Evolutionary conservation across 2,329 filamentous ascomycete genomes (phyloP), one percentile per base, ranked within the genome.

Genomic region (Leptosphaerulina australis): DNA sequence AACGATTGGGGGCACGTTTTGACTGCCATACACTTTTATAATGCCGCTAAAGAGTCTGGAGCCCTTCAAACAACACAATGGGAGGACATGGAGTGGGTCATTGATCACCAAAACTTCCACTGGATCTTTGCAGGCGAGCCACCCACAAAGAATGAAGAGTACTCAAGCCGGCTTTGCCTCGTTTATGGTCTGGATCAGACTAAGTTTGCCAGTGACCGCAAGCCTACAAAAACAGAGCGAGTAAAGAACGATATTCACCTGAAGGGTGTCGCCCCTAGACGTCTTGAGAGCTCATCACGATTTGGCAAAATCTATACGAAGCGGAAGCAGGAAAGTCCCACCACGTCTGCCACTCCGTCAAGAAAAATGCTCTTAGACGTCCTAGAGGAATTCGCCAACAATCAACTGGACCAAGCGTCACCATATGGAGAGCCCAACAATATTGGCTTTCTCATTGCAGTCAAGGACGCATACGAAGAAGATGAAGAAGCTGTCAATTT

Each of bases 401-500:
- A 8, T 14, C 38, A 38, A 17, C 12, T 53, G 14, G 21, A 47
- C n/a, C 1, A 11, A 5, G 25, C 4, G 14, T 39, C 41, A 12
- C 26, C 36, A 1, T 15, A 41, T 8, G 48, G 48, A 1, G 2
- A 12, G 14, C 48, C 48, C 5, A 26, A 22, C 17, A 28, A 6
- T 2, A 43, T 51, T 12, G 41, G 48, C 4, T 4, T n/a, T 8
- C 36, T 51, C 5, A 47, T 47, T 9, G 37, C 33, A 5, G 55
- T 48, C 17, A 57, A 55, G 24, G 26, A 50, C 5, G 24, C 37
- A n/a, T 18, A 47, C 14, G 47, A 57, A 12, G 12, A 37, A 3
- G 54, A 57, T 25, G 49, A 57, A 17, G 38, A 50, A 18, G 28
- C 48, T 9, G 30, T 53, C 7, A 11, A 12, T 11, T 59, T 59